Evolutionary conservation across 495 filamentous ascomycete species (phyloP), one percentile per base, ranked within the genome.

Genomic region (Aspergillus sclerotiicarbonarius): DNA sequence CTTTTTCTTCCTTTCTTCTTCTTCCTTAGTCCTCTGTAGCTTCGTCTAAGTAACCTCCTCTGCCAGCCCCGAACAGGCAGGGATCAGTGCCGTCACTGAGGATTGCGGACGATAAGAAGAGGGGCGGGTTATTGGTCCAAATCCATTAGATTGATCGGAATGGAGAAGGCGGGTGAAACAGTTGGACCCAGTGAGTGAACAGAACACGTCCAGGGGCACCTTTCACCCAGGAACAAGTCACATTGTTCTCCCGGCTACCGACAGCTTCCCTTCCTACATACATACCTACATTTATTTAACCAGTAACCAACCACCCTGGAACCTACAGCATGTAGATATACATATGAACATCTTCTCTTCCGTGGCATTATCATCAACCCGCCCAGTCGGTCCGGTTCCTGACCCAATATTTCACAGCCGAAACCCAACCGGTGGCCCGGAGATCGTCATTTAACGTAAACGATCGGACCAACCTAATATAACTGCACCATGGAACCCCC

Each of bases 31-130:
- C n/a, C 18, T 35, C n/a, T n/a, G n/a, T n/a, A n/a, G n/a, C n/a
- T 18, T 32, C 51, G 21, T 25, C 25, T 25, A 25, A 25, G 25
- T 25, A 25, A 25, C 25, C 25, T 25, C 25, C 25, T 25, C 25
- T 25, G 19, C 54, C 54, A 51, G 33, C 19, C 54, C 54, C 54
- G 44, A 57, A 51, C 47, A 30, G 54, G 54, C 43, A 57, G 54
- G 46, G 54, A 57, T 57, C 54, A 31, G 53, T 45, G 21, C 52
- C 37, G 37, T 54, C 52, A 54, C 21, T 50, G 47, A 8, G 32
- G 47, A 50, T 50, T 50, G 12, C 6, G 4, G 19, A 31, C 15
- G 31, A 31, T 32, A 50, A 31, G 47, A 50, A 41, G 37, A 12
- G 12, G 9, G 5, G 13, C 10, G 37, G 12, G n/a, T 41, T 41